Percentiles rank a stretch among this genome's conserved stretches.
Evolutionary conservation across 305 asterid genomes (phyloP).

Genomic region (Solanum hybrid): DNA sequence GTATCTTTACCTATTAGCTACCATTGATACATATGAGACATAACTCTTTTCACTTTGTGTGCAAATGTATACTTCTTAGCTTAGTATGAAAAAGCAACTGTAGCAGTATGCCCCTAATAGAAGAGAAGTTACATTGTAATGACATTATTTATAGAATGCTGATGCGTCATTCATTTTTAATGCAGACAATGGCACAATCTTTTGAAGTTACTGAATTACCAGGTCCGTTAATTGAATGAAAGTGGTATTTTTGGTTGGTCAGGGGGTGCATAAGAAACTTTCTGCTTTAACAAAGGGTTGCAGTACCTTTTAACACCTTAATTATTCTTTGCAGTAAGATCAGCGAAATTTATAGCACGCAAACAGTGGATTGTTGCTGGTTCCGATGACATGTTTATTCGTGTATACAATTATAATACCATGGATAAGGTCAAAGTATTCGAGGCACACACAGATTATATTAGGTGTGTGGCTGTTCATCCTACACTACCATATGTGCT

Average conservation of each 20-base stretch:
- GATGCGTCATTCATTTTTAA: conserved; percentile 17
- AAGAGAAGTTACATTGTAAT: background rate
- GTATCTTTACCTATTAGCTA: background rate
- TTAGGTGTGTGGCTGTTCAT: conserved; percentile 96
- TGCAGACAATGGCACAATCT: conserved; percentile 93
- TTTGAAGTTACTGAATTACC: conserved; percentile 94
- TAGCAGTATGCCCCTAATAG: background rate
- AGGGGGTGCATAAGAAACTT: background rate
- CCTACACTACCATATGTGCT: conserved; percentile 89
- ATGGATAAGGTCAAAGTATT: conserved; percentile 96
- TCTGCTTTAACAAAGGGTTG: conserved; percentile 3
- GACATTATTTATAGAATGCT: conserved; percentile 6
- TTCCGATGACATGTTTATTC: conserved; percentile 94
- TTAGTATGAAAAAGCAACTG: background rate
- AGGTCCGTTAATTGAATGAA: conserved; percentile 41
- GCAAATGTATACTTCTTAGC: background rate
- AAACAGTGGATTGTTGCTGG: conserved; percentile 99
- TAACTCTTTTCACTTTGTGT: background rate
- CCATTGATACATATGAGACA: background rate
- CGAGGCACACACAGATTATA: conserved; percentile 98
- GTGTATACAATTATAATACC: conserved; percentile 90
- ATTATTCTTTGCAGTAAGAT: conserved; percentile 61
- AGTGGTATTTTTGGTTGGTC: conserved; percentile 8
- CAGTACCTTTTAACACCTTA: conserved; percentile 16
- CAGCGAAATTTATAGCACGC: conserved; percentile 89